Percentiles rank a stretch among this genome's conserved stretches.
Conservation (phyloP, 108 stramenopile species). For the Pelagomonas calceolata region DNA sequence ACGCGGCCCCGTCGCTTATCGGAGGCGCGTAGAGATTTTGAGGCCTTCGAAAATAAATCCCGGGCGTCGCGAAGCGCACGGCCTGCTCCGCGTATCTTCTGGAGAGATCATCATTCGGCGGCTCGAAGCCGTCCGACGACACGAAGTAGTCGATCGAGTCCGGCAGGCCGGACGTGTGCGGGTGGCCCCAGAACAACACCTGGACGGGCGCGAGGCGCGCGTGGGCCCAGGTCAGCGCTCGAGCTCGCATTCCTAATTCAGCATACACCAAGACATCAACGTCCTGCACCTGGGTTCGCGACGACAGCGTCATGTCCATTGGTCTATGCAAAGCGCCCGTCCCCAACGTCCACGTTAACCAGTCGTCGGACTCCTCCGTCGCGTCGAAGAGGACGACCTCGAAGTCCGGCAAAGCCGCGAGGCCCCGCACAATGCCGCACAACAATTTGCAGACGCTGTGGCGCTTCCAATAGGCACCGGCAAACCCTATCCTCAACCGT, state of each 20-base stretch:
- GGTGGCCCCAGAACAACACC: slow-evolving; percentile 10
- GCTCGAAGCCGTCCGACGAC: not conserved
- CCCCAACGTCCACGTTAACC: not conserved
- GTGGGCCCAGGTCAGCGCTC: slow-evolving; percentile 4
- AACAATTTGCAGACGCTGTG: slow-evolving; percentile 20
- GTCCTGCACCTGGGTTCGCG: not conserved
- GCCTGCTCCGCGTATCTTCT: not conserved
- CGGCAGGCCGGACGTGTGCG: slow-evolving; percentile 1
- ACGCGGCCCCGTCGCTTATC: not conserved
- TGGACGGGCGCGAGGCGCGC: slow-evolving; percentile 14
- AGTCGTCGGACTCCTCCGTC: not conserved
- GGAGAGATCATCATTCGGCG: not conserved
- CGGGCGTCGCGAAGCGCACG: not conserved
- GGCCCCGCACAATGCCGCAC: slow-evolving; percentile 6
- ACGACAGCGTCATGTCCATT: not conserved
- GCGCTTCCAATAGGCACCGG: slow-evolving; percentile 3
- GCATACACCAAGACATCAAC: slow-evolving; percentile 16
- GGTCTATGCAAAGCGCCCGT: not conserved
- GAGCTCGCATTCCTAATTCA: slow-evolving; percentile 17
- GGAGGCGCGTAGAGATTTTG: too few species aligned
- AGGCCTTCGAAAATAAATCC: not conserved
- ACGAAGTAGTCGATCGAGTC: slow-evolving; percentile 16
- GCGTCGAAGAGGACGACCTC: slow-evolving; percentile 6
- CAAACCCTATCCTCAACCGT: slow-evolving; percentile 12
- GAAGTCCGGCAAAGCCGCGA: not conserved